Conservation (phyloP, 306 rosid genomes). For the Rosa chinensis region DNA sequence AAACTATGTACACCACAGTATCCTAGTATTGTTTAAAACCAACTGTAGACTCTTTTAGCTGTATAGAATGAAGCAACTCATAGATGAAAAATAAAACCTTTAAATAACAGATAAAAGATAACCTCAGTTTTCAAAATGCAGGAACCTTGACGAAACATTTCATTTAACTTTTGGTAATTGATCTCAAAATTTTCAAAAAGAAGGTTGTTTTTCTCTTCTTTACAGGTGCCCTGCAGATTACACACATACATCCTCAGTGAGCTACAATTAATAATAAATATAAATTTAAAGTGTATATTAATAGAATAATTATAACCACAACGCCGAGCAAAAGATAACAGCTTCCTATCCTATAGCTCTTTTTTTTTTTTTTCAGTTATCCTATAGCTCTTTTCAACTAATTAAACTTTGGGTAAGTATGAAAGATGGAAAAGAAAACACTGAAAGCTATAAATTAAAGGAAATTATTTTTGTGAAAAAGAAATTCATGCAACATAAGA, state of each 20-base stretch:
- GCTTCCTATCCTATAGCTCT: neutral
- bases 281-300: neutral
- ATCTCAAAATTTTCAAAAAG: constrained; percentile 60
- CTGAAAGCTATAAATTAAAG: too few species aligned
- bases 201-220: constrained; percentile 54
- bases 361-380: neutral
- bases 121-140: constrained; percentile 60
- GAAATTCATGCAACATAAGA: neutral
- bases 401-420: neutral
- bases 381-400: too few species aligned
- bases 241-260: neutral
- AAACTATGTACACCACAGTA: neutral
- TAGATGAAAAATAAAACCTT: neutral
- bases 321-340: neutral
- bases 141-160: constrained; percentile 71
- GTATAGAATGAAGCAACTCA: neutral
- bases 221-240: constrained; percentile 47
- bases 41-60: neutral
- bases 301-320: neutral
- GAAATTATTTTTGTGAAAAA: neutral
- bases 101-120: neutral
- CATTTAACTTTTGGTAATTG: constrained; percentile 57
- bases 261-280: neutral
- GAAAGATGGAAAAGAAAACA: neutral
- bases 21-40: neutral